Conservation (phyloP, 2,329 filamentous ascomycete species). For the Nannizziopsis barbatae region DNA sequence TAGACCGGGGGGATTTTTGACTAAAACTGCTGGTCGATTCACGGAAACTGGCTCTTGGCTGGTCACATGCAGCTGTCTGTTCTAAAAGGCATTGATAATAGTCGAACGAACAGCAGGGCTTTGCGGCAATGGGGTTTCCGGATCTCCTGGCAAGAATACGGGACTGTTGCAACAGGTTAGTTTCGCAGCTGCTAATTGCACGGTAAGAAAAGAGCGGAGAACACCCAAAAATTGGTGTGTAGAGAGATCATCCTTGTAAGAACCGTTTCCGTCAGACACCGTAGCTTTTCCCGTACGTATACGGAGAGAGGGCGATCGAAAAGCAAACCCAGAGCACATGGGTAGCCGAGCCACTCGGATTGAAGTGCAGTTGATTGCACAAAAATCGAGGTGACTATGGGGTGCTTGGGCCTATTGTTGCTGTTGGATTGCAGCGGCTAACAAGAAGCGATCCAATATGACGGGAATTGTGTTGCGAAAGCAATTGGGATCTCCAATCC, state of each 20-base stretch:
- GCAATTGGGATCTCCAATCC: no score
- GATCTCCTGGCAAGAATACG: conserved; percentile 1
- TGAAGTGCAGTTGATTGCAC: not conserved
- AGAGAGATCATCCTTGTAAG: conserved; percentile 4
- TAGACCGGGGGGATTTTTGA: not conserved
- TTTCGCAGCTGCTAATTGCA: not conserved
- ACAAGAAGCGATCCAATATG: no score
- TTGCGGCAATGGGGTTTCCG: not conserved
- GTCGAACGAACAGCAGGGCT: no score
- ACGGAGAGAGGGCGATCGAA: not conserved
- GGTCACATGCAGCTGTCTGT: not conserved
- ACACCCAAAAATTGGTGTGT: not conserved
- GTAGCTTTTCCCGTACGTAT: not conserved
- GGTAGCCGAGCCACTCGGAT: not conserved
- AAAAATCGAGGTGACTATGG: not conserved
- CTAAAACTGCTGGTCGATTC: not conserved
- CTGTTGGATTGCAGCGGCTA: not conserved
- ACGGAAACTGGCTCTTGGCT: not conserved
- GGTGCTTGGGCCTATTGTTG: not conserved
- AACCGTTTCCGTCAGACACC: not conserved
- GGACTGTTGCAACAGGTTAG: conserved; percentile 6
- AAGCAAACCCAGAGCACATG: not conserved
- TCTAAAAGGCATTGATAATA: not conserved
- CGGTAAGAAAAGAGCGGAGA: not conserved
- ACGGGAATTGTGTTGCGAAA: no score